Percentiles rank a stretch among this genome's conserved stretches.
Evolutionary conservation across 768 basidiomycete species (phyloP).

Genomic region (Tulasnella sp.): DNA sequence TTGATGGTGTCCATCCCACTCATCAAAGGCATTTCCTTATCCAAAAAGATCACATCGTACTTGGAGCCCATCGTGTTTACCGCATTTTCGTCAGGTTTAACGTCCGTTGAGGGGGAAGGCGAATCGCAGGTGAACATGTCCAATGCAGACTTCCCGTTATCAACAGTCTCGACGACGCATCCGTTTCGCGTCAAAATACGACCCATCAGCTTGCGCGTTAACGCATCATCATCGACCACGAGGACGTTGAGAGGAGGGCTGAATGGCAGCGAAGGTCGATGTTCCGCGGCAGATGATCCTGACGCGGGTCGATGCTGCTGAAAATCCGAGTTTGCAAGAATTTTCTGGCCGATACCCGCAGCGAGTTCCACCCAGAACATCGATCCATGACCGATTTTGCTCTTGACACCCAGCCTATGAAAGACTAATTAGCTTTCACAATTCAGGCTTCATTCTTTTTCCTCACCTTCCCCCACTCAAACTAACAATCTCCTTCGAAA

Average conservation of each 20-base stretch:
- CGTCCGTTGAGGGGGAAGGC: not conserved
- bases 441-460: too few relatives aligned
- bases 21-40: constrained; percentile 33
- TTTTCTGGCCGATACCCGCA: constrained; percentile 31
- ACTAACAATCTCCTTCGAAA: constrained; percentile 44
- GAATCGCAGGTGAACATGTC: constrained; percentile 29
- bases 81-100: not conserved
- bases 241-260: constrained; percentile 28
- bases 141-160: constrained; percentile 35
- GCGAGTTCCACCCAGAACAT: constrained; percentile 33
- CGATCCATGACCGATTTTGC: constrained; percentile 30
- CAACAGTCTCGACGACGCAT: constrained; percentile 33
- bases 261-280: not conserved
- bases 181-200: constrained; percentile 36
- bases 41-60: constrained; percentile 35
- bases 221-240: constrained; percentile 36
- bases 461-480: constrained; percentile 41
- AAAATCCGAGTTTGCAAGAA: constrained; percentile 1
- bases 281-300: not conserved
- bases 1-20: constrained; percentile 33
- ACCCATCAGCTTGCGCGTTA: constrained; percentile 36
- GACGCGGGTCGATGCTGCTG: not conserved
- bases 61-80: constrained; percentile 27
- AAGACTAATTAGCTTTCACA: not conserved
- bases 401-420: constrained; percentile 37